Evolutionary conservation across 1,284 basidiomycete species (phyloP).

Genomic region (Cutaneotrichosporon sp.): DNA sequence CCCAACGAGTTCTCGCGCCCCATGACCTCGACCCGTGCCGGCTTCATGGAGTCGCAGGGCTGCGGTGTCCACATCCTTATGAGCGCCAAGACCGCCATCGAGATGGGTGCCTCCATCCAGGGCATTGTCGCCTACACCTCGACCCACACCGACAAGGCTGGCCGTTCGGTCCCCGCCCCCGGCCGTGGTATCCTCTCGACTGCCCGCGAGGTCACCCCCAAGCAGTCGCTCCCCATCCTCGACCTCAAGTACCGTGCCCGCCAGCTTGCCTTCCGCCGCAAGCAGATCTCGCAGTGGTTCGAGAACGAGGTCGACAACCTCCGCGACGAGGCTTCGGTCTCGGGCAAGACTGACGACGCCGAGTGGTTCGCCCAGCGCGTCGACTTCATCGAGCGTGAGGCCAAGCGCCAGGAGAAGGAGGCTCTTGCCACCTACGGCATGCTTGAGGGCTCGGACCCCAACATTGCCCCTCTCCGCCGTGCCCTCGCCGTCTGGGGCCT

Average conservation of each 20-base stretch:
- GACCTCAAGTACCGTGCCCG: constrained; percentile 83
- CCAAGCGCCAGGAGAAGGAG: constrained; percentile 85
- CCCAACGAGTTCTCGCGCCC: constrained; percentile 98
- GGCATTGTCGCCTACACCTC: constrained; percentile 94
- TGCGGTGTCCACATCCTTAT: constrained; percentile 96
- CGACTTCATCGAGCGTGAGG: constrained; percentile 83
- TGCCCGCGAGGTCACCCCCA: constrained; percentile 72
- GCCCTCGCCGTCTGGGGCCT: constrained; percentile 96
- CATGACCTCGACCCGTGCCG: constrained; percentile 90
- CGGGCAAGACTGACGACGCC: constrained; percentile 60
- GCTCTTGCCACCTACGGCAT: constrained; percentile 87
- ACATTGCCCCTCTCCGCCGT: constrained; percentile 85
- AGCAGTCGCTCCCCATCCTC: constrained; percentile 71
- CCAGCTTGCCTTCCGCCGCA: constrained; percentile 89
- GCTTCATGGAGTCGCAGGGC: constrained; percentile 98
- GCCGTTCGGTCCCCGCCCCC: constrained; percentile 90
- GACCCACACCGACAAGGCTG: constrained; percentile 95
- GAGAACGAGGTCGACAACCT: constrained; percentile 81
- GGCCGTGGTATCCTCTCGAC: constrained; percentile 85
- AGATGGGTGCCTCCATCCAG: constrained; percentile 90
- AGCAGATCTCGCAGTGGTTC: constrained; percentile 91
- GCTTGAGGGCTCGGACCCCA: constrained; percentile 84
- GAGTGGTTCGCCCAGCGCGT: constrained; percentile 73
- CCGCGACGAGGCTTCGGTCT: constrained; percentile 68
- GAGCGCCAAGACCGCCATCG: constrained; percentile 92